Evolutionary conservation across 2,329 filamentous ascomycete genomes (phyloP).

Genomic region (Fusarium pseudograminearum): DNA sequence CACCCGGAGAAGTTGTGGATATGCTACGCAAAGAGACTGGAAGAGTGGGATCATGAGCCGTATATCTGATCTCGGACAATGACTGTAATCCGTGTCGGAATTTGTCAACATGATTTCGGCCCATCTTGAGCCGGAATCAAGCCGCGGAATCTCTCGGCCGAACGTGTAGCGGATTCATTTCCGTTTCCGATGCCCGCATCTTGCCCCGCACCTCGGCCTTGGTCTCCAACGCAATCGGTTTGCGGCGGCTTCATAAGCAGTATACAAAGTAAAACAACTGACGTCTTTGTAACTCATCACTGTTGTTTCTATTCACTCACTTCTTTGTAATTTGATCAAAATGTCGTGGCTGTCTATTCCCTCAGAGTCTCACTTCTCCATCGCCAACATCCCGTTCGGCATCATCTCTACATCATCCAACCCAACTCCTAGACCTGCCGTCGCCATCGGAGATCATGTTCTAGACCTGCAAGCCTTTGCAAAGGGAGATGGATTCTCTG

Average conservation of each 20-base stretch:
- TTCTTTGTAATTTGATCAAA: background rate
- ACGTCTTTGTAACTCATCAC: background rate
- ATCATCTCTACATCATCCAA: slow-evolving; percentile 76
- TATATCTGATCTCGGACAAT: slow-evolving; percentile 8
- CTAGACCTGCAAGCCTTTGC: slow-evolving; percentile 77
- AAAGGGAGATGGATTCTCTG: slow-evolving; percentile 55
- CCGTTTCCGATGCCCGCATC: slow-evolving; percentile 5
- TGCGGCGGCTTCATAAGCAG: slow-evolving; percentile 30
- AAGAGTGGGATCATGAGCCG: slow-evolving; percentile 39
- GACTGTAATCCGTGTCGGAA: too few species aligned
- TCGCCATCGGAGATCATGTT: slow-evolving; percentile 79
- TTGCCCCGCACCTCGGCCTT: slow-evolving; percentile 25
- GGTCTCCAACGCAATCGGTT: slow-evolving; percentile 30
- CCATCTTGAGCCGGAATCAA: slow-evolving; percentile 12
- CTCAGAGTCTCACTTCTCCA: slow-evolving; percentile 56
- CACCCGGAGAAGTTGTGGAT: slow-evolving; percentile 32
- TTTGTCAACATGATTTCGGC: background rate
- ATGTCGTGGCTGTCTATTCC: slow-evolving; percentile 52
- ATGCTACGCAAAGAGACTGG: slow-evolving; percentile 19
- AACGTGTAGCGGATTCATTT: slow-evolving; percentile 6
- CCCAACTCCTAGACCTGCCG: slow-evolving; percentile 70
- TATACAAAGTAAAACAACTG: slow-evolving; percentile 18
- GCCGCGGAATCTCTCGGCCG: slow-evolving; percentile 2
- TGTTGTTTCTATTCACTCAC: background rate
- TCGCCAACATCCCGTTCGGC: slow-evolving; percentile 86